Conservation (phyloP, 257 asterid species). For the Solanum medicagineum region DNA sequence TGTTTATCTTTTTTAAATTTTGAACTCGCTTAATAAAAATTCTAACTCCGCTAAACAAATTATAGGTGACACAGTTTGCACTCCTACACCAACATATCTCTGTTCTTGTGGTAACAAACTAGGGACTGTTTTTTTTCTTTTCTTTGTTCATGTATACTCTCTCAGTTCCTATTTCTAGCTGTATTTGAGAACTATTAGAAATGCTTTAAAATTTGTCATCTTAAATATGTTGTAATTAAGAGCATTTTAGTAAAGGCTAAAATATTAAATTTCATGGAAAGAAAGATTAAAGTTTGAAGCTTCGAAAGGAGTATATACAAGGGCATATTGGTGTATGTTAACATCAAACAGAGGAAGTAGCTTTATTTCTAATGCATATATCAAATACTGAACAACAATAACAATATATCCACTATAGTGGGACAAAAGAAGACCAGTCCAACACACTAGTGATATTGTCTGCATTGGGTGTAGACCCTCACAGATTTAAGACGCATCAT, state of each 20-base stretch:
- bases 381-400: not conserved
- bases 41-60: too few species aligned
- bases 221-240: not conserved
- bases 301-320: not conserved
- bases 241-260: not conserved
- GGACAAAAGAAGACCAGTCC: rapidly evolving
- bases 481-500: too few species aligned
- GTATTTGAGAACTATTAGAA: too few species aligned
- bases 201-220: not conserved
- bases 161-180: too few species aligned
- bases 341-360: not conserved
- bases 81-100: not conserved
- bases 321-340: not conserved
- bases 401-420: too few species aligned
- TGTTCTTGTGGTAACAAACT: not conserved
- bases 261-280: not conserved
- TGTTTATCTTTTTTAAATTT: too few species aligned
- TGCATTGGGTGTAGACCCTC: too few species aligned
- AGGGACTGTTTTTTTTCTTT: too few species aligned
- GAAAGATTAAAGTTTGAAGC: not conserved
- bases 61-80: too few species aligned
- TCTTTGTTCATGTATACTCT: too few species aligned
- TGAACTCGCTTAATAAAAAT: too few species aligned
- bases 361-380: not conserved
- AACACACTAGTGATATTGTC: too few species aligned